Evolutionary conservation across 2,329 filamentous ascomycete species (phyloP).

Genomic region (Fusarium coffeatum): DNA sequence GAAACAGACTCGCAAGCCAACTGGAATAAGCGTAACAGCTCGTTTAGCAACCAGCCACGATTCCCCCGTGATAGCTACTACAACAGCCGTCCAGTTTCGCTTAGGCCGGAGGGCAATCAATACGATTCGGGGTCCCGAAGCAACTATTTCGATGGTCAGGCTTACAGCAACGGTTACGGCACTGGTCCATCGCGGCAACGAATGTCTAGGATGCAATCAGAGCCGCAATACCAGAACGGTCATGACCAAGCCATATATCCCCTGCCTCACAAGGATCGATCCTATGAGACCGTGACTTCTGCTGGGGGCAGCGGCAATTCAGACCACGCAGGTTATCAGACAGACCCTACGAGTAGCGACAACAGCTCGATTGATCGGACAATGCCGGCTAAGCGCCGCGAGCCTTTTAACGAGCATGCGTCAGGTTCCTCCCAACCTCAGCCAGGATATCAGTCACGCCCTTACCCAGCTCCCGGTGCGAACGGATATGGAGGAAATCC

Average conservation of each 20-base stretch:
- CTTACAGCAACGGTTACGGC: conserved; percentile 51
- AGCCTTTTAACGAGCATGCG: conserved; percentile 73
- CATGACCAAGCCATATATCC: conserved; percentile 62
- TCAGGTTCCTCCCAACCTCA: conserved; percentile 63
- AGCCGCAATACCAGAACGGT: conserved; percentile 56
- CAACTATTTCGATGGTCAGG: conserved; percentile 59
- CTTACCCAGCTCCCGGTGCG: conserved; percentile 52
- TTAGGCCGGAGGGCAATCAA: conserved; percentile 56
- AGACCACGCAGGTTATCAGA: conserved; percentile 83
- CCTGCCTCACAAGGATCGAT: conserved; percentile 75
- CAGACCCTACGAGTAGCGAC: conserved; percentile 87
- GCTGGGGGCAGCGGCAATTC: conserved; percentile 78
- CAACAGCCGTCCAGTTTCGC: conserved; percentile 56
- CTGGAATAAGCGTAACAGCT: conserved; percentile 71
- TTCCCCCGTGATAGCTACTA: conserved; percentile 66
- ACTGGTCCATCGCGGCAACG: conserved; percentile 45
- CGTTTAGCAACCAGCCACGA: conserved; percentile 61
- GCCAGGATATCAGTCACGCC: conserved; percentile 56
- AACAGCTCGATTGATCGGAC: conserved; percentile 90
- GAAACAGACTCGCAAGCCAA: conserved; percentile 61
- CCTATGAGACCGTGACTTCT: conserved; percentile 87
- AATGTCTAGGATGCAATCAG: conserved; percentile 58
- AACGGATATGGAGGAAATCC: conserved; percentile 42
- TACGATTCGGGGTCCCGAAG: conserved; percentile 54
- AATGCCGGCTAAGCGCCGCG: conserved; percentile 64